A percentile compares a stretch with the other conserved stretches of the same genome.
Evolutionary conservation across 2,329 filamentous ascomycete genomes (phyloP).

Genomic region (Trichoderma asperellum): DNA sequence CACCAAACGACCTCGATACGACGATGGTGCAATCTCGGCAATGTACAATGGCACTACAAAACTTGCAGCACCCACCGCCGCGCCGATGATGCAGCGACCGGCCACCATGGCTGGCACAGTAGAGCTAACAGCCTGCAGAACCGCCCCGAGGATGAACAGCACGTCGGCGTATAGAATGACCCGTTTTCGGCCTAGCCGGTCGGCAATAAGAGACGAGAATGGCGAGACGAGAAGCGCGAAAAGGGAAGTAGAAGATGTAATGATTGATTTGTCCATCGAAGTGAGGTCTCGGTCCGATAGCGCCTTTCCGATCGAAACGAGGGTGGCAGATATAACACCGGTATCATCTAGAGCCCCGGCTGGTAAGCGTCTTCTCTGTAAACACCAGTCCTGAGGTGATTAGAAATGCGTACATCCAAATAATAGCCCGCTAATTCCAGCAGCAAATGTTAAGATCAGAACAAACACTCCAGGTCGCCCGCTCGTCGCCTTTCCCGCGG

Average conservation of each 20-base stretch:
- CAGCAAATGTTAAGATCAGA: constrained; percentile 65
- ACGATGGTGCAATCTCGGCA: constrained; percentile 78
- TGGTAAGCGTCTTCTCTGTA: constrained; percentile 14
- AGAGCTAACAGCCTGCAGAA: constrained; percentile 63
- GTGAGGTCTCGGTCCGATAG: constrained; percentile 61
- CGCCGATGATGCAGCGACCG: constrained; percentile 70
- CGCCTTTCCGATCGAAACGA: constrained; percentile 65
- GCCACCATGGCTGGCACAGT: constrained; percentile 67
- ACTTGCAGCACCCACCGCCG: constrained; percentile 74
- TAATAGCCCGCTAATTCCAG: constrained; percentile 68
- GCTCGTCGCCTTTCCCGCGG: constrained; percentile 38
- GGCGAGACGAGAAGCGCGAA: constrained; percentile 68
- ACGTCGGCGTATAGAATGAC: constrained; percentile 67
- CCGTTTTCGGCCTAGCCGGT: constrained; percentile 62
- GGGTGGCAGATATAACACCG: constrained; percentile 69
- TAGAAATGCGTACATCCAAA: constrained; percentile 64
- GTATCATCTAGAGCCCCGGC: constrained; percentile 58
- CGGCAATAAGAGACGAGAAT: constrained; percentile 66
- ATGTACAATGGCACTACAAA: constrained; percentile 89
- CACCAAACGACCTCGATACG: constrained; percentile 76
- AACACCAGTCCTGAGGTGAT: accelerated
- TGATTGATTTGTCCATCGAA: constrained; percentile 69
- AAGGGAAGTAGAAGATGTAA: constrained; percentile 70
- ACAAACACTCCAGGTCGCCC: constrained; percentile 56
- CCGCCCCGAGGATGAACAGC: constrained; percentile 70